Evolutionary conservation across 257 asterid genomes (phyloP), one percentile per base, ranked within the genome.

Genomic region (Fraxinus americana): DNA sequence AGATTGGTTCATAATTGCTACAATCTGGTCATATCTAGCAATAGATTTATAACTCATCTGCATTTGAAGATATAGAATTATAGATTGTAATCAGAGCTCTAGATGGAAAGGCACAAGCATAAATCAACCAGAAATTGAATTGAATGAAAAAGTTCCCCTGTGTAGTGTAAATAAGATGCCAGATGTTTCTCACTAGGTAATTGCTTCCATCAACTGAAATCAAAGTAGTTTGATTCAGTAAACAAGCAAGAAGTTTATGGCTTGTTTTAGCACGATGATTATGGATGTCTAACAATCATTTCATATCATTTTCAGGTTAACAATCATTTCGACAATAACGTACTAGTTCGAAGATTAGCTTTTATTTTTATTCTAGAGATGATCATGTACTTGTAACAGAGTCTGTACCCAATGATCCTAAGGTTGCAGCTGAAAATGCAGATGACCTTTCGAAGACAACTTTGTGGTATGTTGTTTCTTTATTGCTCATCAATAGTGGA

Each of bases 401-500:
- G 73, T 73, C 77, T 34, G 70, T 32, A 80, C 82, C 63, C 81
- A 71, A 73, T 61, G 79, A 78, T 61, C 25, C 82, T 43, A 85
- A 81, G 73, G 73, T 70, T 66, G 77, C 86, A 65, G 79, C 45
- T 67, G 96, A 81, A 79, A 81, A 71, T 67, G 66, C 75, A 2
- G 97, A 91, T 32, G 96, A 91, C 80, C 79, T 35, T 78, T 83
- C 39, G 90, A 84, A 73, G 91, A 43, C 71, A 81, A 77, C 76
- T 93, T 86, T 75, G 39, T 77, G 98, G 98, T 95, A 90, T n/a
- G 80, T 23, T 70, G 41, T 25, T 39, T 77, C 41, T 72, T 70
- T 59, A 48, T 68, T 74, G 7, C 12, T 35, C n/a, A 41, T 41
- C 34, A 57, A 73, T 54, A 43, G 25, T 5, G 19, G 61, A 27